phyloP scores from a whole-genome alignment of 805 yeast genomes.

The Hanseniaspora pseudoguilliermondii region DNA sequence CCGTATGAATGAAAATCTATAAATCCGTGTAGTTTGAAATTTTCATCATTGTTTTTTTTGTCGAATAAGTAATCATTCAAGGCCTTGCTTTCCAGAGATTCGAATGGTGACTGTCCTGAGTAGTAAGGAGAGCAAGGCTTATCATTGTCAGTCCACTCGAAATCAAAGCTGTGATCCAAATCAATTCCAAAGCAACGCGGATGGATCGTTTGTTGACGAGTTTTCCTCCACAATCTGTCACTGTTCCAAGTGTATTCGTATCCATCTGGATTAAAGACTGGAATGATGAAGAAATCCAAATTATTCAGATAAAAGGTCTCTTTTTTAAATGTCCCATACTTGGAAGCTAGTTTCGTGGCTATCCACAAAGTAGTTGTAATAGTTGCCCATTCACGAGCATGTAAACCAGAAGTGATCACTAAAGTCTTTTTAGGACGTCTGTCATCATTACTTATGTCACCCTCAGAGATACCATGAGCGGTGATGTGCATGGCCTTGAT shows the following conservation, averaged over 20 bases:
- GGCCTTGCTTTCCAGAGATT: slow-evolving; percentile 43
- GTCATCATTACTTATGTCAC: slow-evolving; percentile 12
- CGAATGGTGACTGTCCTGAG: slow-evolving; percentile 63
- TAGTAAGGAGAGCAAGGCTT: slow-evolving; percentile 76
- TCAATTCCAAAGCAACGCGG: slow-evolving; percentile 71
- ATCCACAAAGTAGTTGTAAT: slow-evolving; percentile 55
- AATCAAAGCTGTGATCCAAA: slow-evolving; percentile 72
- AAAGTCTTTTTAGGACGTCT: slow-evolving; percentile 46
- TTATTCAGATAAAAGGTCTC: slow-evolving; percentile 39
- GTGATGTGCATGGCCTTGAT: slow-evolving; percentile 55
- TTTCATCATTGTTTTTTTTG: slow-evolving; percentile 21
- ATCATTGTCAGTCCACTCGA: slow-evolving; percentile 53
- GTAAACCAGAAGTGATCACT: slow-evolving; percentile 71
- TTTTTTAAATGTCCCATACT: slow-evolving; percentile 32
- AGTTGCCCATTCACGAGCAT: slow-evolving; percentile 85
- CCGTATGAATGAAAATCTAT: slow-evolving; percentile 77
- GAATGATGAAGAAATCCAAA: slow-evolving; percentile 63
- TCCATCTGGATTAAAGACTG: slow-evolving; percentile 86
- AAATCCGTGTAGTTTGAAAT: slow-evolving; percentile 59
- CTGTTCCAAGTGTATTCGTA: slow-evolving; percentile 68
- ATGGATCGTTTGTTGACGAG: slow-evolving; percentile 59
- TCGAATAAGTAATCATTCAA: slow-evolving; percentile 37
- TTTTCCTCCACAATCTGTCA: slow-evolving; percentile 82
- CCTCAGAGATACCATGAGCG: slow-evolving; percentile 30
- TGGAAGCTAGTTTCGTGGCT: slow-evolving; percentile 35